These are phyloP conservation scores for Pythium insidiosum DNA, from an alignment of 352 stramenopile genomes.

Conservation along the genomic window DNA sequence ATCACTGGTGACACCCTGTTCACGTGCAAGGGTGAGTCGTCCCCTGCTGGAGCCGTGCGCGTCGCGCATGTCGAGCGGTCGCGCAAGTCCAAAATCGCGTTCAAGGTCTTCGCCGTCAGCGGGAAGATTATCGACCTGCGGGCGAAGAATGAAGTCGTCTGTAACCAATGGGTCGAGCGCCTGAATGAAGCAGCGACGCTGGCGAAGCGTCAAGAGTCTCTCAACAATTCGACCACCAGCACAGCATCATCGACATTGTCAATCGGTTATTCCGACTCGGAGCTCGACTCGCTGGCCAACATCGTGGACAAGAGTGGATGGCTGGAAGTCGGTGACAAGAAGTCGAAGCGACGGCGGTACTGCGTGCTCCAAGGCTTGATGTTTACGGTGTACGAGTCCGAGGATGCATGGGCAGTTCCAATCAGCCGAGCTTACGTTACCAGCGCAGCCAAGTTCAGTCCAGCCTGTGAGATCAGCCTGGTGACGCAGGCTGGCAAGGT, in stretches of 20 bases:
- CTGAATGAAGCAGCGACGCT: conserved; percentile 59
- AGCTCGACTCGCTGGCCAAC: conserved; percentile 60
- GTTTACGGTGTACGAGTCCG: conserved; percentile 79
- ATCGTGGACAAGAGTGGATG: conserved; percentile 77
- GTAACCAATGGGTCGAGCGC: conserved; percentile 65
- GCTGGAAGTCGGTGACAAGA: conserved; percentile 71
- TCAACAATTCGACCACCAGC: conserved; percentile 66
- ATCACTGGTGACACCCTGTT: conserved; percentile 60
- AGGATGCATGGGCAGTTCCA: conserved; percentile 73
- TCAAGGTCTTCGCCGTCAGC: conserved; percentile 76
- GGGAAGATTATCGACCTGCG: conserved; percentile 81
- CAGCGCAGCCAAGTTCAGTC: conserved; percentile 52
- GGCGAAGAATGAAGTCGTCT: conserved; percentile 69
- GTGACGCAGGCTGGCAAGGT: conserved; percentile 59
- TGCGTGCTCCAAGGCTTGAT: conserved; percentile 75
- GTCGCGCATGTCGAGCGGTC: conserved; percentile 73
- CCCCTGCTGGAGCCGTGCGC: conserved; percentile 53
- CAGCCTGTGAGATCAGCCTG: conserved; percentile 51
- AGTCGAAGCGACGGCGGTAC: conserved; percentile 61
- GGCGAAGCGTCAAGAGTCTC: conserved; percentile 67
- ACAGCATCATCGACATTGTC: conserved; percentile 61
- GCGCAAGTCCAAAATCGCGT: conserved; percentile 69
- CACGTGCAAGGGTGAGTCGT: conserved; percentile 63
- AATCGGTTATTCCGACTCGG: conserved; percentile 56
- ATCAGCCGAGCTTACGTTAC: conserved; percentile 72